phyloP scores from a whole-genome alignment of 2,329 filamentous ascomycete genomes.

The Chrysoporthe austroafricana region DNA sequence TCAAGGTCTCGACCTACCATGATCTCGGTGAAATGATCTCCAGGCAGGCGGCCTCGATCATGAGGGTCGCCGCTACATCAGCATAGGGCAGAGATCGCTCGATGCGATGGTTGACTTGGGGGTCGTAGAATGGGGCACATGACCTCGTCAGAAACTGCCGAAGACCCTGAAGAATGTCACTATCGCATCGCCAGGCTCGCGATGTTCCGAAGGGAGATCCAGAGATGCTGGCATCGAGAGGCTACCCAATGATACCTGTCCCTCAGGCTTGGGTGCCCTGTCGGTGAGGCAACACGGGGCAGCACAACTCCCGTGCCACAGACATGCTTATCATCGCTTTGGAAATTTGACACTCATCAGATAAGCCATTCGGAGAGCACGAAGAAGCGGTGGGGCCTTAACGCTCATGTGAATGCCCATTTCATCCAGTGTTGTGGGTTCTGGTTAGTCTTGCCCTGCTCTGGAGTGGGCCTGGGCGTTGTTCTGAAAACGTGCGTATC shows the following conservation, averaged over 20 bases:
- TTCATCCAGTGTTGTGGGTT: background rate
- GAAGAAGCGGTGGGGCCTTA: conserved; percentile 25
- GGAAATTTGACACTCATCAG: conserved; percentile 15
- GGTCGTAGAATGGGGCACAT: background rate
- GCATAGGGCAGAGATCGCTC: conserved; percentile 20
- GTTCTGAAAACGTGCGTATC: background rate
- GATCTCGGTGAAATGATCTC: background rate
- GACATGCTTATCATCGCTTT: conserved; percentile 14
- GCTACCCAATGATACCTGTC: conserved; percentile 7
- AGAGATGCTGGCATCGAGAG: background rate
- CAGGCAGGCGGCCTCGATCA: background rate
- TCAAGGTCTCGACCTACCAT: background rate
- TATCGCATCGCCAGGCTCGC: conserved; percentile 9
- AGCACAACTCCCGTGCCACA: conserved; percentile 15
- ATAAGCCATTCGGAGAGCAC: conserved; percentile 23
- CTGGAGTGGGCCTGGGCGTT: background rate
- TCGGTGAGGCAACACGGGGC: conserved; percentile 17
- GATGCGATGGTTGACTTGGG: conserved; percentile 8
- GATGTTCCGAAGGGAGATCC: conserved; percentile 19
- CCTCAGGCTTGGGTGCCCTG: conserved; percentile 18
- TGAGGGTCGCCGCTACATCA: background rate
- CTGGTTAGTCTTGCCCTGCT: background rate
- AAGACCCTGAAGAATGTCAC: conserved; percentile 9
- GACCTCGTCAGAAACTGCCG: conserved; percentile 19
- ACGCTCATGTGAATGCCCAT: background rate